These are phyloP conservation scores for Fonsecaea multimorphosa DNA, from an alignment of 2,329 filamentous ascomycete genomes.

Conservation along the genomic window DNA sequence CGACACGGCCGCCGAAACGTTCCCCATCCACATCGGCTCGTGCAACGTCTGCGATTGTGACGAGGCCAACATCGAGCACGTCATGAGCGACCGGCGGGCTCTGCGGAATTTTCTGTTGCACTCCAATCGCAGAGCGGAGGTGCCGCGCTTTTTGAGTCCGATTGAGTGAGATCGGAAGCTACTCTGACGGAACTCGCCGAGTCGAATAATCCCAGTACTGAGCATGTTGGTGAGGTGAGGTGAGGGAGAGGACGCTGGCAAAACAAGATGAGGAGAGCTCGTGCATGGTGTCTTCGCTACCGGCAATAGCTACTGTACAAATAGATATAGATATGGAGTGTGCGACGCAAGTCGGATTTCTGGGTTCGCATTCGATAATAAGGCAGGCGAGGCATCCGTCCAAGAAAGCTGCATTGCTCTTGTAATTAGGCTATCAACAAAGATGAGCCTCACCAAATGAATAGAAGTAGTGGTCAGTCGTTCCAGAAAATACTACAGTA, in stretches of 20 bases:
- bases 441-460: not conserved
- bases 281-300: not conserved
- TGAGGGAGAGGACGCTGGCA: too few species aligned
- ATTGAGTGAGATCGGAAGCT: too few species aligned
- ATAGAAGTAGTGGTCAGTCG: not conserved
- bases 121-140: not conserved
- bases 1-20: conserved; percentile 1
- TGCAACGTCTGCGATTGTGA: not conserved
- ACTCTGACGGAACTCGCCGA: too few species aligned
- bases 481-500: not conserved
- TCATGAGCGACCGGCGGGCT: not conserved
- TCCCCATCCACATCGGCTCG: not conserved
- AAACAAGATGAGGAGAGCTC: too few species aligned
- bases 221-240: too few species aligned
- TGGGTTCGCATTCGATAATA: not conserved
- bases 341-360: not conserved
- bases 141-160: too few species aligned
- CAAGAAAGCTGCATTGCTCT: not conserved
- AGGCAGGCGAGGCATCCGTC: not conserved
- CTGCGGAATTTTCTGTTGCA: conserved; percentile 2
- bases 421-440: not conserved
- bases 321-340: not conserved
- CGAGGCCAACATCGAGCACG: not conserved
- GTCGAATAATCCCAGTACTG: too few species aligned
- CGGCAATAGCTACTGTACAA: not conserved